Evolutionary conservation across 495 filamentous ascomycete species (phyloP).

Genomic region (Bathelium albidoporum): DNA sequence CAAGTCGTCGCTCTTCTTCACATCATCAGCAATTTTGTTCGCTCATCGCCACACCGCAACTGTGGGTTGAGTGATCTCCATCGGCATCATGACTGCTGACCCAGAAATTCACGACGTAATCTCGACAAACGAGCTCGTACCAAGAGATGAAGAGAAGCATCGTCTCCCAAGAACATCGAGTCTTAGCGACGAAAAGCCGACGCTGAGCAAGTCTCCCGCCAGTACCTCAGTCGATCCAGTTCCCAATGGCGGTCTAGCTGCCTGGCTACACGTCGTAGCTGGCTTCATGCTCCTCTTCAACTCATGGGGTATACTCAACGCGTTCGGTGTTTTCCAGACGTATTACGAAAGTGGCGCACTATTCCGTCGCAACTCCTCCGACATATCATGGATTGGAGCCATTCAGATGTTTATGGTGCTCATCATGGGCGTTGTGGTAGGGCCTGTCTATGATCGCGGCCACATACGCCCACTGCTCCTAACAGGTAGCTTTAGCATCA

Average conservation of each 20-base stretch:
- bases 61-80: too few relatives aligned
- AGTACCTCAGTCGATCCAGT: too few relatives aligned
- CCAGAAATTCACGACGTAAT: too few relatives aligned
- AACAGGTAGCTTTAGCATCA: slow-evolving; percentile 22
- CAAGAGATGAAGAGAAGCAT: too few relatives aligned
- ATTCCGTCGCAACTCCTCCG: background rate
- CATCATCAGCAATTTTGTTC: too few relatives aligned
- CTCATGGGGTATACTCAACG: slow-evolving; percentile 16
- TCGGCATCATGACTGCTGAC: too few relatives aligned
- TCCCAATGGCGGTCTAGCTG: slow-evolving; percentile 36
- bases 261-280: slow-evolving; percentile 44
- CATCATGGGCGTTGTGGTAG: slow-evolving; percentile 36
- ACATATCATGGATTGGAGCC: slow-evolving; percentile 26
- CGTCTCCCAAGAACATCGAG: too few relatives aligned
- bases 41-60: too few relatives aligned
- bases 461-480: slow-evolving; percentile 13
- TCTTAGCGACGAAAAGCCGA: too few relatives aligned
- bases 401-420: slow-evolving; percentile 23
- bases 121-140: too few relatives aligned
- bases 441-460: slow-evolving; percentile 25
- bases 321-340: slow-evolving; percentile 22
- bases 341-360: slow-evolving; percentile 21
- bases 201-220: too few relatives aligned
- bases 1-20: too few relatives aligned
- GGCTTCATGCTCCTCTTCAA: slow-evolving; percentile 46